These are phyloP conservation scores for Geotrichum histeridarum DNA, from an alignment of 1,139 yeast species.

Conservation along the genomic window DNA sequence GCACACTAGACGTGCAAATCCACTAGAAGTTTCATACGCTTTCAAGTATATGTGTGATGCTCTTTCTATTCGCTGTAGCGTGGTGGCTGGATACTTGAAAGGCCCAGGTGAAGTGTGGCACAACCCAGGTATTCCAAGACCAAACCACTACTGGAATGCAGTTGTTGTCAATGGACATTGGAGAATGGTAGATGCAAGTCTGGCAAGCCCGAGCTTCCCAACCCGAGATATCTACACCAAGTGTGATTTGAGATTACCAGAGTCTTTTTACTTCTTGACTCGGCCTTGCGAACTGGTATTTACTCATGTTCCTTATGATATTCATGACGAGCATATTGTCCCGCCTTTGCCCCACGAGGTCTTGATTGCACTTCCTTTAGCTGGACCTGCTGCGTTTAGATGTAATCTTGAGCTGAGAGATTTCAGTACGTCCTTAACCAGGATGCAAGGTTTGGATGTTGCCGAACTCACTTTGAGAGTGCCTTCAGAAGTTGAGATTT, in stretches of 20 bases:
- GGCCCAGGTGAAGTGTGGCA: conserved; percentile 57
- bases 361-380: conserved; percentile 76
- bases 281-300: conserved; percentile 71
- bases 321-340: conserved; percentile 74
- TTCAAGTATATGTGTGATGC: conserved; percentile 69
- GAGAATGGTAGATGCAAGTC: conserved; percentile 65
- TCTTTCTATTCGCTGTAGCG: conserved; percentile 66
- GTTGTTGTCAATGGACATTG: conserved; percentile 63
- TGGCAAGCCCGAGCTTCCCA: conserved; percentile 56
- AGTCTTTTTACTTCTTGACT: conserved; percentile 68
- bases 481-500: conserved; percentile 65
- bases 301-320: conserved; percentile 79
- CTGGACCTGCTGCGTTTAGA: conserved; percentile 72
- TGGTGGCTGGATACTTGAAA: conserved; percentile 78
- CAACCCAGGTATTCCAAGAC: conserved; percentile 43
- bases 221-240: conserved; percentile 31
- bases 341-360: conserved; percentile 79
- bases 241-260: conserved; percentile 25
- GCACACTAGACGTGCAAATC: conserved; percentile 49
- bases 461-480: conserved; percentile 71
- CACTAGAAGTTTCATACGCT: conserved; percentile 71
- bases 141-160: conserved; percentile 88
- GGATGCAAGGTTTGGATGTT: conserved; percentile 67
- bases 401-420: conserved; percentile 55
- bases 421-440: conserved; percentile 72